Evolutionary conservation across 257 asterid genomes (phyloP).

Genomic region (Solanum appendiculatum): DNA sequence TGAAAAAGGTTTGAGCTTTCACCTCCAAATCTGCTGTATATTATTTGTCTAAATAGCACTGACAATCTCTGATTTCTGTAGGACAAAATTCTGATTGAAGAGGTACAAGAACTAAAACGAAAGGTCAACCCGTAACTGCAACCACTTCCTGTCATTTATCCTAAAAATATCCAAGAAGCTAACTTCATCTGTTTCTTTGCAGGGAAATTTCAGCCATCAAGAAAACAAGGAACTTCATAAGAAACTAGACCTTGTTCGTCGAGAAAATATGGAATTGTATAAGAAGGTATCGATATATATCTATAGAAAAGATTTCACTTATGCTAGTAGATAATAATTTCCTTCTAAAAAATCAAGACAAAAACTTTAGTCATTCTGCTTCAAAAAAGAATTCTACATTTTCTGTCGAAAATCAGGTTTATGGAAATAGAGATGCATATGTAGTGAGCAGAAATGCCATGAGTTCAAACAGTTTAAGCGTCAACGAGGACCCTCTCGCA

Average conservation of each 20-base stretch:
- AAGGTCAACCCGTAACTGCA: slow-evolving; percentile 28
- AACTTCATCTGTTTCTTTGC: slow-evolving; percentile 19
- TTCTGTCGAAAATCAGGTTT: slow-evolving; percentile 25
- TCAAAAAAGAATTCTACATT: not conserved
- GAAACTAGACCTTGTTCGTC: slow-evolving; percentile 35
- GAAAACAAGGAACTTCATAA: slow-evolving; percentile 51
- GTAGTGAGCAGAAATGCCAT: slow-evolving; percentile 27
- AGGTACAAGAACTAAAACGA: slow-evolving; percentile 45
- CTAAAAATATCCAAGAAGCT: not conserved
- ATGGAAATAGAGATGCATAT: slow-evolving; percentile 32
- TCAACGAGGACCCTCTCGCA: not conserved
- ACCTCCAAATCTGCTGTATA: not conserved
- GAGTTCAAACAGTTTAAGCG: slow-evolving; percentile 15
- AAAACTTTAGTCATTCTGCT: not conserved
- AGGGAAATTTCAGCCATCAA: slow-evolving; percentile 53
- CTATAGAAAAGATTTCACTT: not conserved
- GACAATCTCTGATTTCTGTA: slow-evolving; percentile 13
- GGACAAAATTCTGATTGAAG: slow-evolving; percentile 50
- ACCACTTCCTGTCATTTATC: not conserved
- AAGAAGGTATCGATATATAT: slow-evolving; percentile 34
- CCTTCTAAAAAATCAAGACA: not conserved
- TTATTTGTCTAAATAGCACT: not conserved
- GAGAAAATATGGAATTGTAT: slow-evolving; percentile 44
- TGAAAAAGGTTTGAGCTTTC: slow-evolving; percentile 38
- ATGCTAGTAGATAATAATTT: not conserved